Conservation (phyloP, 75 land plant species). For the Chamaecyparis obtusa region DNA sequence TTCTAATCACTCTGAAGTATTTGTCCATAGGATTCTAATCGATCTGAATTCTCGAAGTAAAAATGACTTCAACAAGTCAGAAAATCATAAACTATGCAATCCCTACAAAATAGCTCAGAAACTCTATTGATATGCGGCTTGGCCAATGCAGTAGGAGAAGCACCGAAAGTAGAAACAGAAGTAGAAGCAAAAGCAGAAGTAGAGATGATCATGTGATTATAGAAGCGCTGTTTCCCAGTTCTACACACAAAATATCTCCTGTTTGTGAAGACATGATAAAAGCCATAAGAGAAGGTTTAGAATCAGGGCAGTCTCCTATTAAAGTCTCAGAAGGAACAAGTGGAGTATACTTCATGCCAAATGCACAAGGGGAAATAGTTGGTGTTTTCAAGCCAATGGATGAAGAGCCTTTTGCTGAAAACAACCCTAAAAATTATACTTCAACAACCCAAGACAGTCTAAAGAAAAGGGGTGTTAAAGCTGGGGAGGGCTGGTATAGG, state of each 20-base stretch:
- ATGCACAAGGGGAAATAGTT: slow-evolving; percentile 1
- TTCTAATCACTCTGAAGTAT: too few species aligned
- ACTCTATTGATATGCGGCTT: not conserved
- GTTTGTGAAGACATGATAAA: not conserved
- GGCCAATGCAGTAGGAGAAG: not conserved
- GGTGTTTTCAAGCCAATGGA: slow-evolving; percentile 31
- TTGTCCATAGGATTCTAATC: too few species aligned
- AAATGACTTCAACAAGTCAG: not conserved
- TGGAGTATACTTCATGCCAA: slow-evolving; percentile 22
- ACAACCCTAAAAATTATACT: slow-evolving; percentile 17
- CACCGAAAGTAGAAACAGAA: not conserved
- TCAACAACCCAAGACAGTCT: not conserved
- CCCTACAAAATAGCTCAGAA: not conserved
- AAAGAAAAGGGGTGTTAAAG: slow-evolving; percentile 17
- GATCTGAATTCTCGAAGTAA: too few species aligned
- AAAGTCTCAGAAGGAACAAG: slow-evolving; percentile 10
- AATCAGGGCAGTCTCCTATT: slow-evolving; percentile 11
- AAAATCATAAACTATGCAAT: not conserved
- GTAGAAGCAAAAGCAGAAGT: not conserved
- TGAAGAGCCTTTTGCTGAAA: slow-evolving; percentile 23
- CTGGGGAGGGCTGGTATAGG: slow-evolving; percentile 12
- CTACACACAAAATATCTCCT: not conserved
- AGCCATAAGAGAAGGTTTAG: slow-evolving; percentile 7
- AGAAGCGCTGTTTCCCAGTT: not conserved
- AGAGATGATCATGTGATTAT: not conserved